Conservation (phyloP, 768 basidiomycete genomes). For the Termitomyces sp. region DNA sequence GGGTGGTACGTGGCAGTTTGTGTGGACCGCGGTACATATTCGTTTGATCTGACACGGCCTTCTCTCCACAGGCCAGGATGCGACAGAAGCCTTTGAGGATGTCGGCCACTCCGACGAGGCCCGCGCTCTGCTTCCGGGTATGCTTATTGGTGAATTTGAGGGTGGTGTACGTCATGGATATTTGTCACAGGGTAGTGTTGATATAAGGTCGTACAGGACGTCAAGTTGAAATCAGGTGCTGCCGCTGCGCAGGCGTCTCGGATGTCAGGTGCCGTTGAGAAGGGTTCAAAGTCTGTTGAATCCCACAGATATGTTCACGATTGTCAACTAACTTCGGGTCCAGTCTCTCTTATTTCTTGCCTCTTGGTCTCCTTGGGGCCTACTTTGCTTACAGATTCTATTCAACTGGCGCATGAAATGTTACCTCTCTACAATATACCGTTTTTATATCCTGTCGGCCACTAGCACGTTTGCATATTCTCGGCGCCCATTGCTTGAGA, state of each 20-base stretch:
- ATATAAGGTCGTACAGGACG: conserved; percentile 27
- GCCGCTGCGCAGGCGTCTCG: conserved; percentile 38
- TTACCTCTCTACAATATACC: conserved; percentile 12
- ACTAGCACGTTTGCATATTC: not conserved
- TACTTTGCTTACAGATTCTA: conserved; percentile 90
- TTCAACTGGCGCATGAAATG: conserved; percentile 36
- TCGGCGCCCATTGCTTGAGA: not conserved
- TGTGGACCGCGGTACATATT: conserved; percentile 3
- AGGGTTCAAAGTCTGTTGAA: conserved; percentile 57
- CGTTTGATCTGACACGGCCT: conserved; percentile 8
- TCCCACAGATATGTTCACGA: conserved; percentile 7
- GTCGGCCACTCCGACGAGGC: conserved; percentile 99
- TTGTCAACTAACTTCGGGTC: not conserved
- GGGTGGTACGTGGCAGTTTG: conserved; percentile 55
- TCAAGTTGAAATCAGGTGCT: conserved; percentile 49
- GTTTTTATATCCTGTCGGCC: conserved; percentile 3
- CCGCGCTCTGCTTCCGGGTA: conserved; percentile 69
- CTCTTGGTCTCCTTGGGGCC: conserved; percentile 69
- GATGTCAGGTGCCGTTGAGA: conserved; percentile 49
- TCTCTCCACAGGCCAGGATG: conserved; percentile 69
- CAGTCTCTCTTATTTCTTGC: conserved; percentile 81
- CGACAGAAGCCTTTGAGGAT: conserved; percentile 98
- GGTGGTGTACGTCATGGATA: conserved; percentile 49
- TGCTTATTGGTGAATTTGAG: conserved; percentile 83
- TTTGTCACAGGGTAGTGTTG: conserved; percentile 3